Evolutionary conservation across 163 green algal species (phyloP).

Genomic region (Volvox carteri): DNA sequence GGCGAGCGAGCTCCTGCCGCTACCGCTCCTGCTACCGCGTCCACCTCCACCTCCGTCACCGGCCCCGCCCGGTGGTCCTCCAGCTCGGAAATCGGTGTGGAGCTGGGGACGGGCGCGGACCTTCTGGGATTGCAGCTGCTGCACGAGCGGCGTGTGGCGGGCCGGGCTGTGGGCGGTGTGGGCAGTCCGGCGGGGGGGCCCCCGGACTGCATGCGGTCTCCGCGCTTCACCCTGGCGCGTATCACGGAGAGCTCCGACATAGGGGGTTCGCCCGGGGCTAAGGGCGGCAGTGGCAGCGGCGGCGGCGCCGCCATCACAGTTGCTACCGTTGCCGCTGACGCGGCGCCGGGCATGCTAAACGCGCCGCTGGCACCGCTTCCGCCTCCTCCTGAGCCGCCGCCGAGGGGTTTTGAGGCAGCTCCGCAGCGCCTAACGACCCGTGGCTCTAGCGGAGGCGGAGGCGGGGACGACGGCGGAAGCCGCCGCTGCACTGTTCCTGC

Average conservation of each 20-base stretch:
- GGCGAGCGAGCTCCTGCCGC: background rate
- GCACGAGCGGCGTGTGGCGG: background rate
- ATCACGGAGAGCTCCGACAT: conserved; percentile 18
- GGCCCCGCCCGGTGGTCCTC: background rate
- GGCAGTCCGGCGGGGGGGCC: background rate
- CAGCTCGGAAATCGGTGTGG: too few species aligned
- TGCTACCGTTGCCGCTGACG: background rate
- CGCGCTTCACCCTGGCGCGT: background rate
- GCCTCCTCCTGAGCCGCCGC: too few species aligned
- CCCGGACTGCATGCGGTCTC: background rate
- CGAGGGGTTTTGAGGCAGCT: too few species aligned
- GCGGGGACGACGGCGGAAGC: too few species aligned
- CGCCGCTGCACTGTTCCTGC: background rate
- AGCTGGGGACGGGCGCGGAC: too few species aligned
- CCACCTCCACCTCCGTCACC: background rate
- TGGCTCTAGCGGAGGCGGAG: too few species aligned
- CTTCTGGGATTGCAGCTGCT: background rate
- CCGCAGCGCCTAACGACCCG: too few species aligned
- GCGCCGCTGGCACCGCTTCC: too few species aligned
- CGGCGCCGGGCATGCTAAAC: too few species aligned
- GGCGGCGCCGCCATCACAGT: background rate
- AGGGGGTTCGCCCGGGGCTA: background rate
- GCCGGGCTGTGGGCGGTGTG: background rate
- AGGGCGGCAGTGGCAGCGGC: background rate
- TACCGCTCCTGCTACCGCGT: background rate